phyloP scores from a whole-genome alignment of 106 monocot genomes.

The Iris macrosiphon region DNA sequence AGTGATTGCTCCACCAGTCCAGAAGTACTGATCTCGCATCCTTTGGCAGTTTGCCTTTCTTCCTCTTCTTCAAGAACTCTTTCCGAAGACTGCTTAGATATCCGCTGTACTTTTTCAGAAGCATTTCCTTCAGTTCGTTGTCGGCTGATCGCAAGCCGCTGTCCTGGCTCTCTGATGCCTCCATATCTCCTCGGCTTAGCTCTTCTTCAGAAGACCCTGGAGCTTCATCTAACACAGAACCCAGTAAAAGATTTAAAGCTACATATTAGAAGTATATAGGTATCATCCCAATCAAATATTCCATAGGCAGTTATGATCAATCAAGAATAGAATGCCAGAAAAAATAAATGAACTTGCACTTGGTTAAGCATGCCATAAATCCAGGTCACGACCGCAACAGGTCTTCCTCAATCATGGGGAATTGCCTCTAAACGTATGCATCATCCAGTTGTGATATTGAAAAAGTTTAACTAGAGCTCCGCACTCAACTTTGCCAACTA shows the following conservation, averaged over 20 bases:
- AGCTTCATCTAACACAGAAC: conserved; percentile 38
- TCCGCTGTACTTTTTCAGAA: conserved; percentile 72
- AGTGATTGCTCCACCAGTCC: conserved; percentile 69
- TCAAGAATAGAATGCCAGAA: too few species aligned
- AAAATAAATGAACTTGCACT: too few species aligned
- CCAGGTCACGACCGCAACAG: too few species aligned
- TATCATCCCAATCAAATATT: too few species aligned
- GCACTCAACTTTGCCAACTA: too few species aligned
- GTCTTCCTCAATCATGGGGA: too few species aligned
- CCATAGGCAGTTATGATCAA: too few species aligned
- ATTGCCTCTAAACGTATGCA: too few species aligned
- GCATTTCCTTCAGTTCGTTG: conserved; percentile 61
- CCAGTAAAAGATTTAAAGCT: background rate
- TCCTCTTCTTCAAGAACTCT: conserved; percentile 73
- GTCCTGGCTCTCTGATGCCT: conserved; percentile 29
- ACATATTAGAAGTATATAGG: background rate
- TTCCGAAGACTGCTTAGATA: conserved; percentile 52
- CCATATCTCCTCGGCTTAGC: conserved; percentile 29
- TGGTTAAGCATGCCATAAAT: too few species aligned
- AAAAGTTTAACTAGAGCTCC: too few species aligned
- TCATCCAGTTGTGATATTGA: too few species aligned
- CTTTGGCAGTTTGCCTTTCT: conserved; percentile 67
- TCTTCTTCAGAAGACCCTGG: conserved; percentile 64
- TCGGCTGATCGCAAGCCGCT: conserved; percentile 22
- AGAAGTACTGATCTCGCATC: conserved; percentile 50